A percentile compares a stretch with the other conserved stretches of the same genome.
Conservation (phyloP, 2,329 filamentous ascomycete genomes). For the Penicillium vulpinum region DNA sequence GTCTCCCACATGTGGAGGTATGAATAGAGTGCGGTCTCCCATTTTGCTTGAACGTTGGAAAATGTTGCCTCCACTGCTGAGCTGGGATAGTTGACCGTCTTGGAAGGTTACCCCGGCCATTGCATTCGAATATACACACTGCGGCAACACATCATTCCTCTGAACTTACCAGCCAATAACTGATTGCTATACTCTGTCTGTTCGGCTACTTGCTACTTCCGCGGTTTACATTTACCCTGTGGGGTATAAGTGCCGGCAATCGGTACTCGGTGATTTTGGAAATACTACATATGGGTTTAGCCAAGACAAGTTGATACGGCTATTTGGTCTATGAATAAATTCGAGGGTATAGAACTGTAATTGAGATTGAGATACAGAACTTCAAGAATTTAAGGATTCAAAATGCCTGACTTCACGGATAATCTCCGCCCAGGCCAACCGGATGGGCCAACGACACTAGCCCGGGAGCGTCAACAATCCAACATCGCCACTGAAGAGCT, state of each 20-base stretch:
- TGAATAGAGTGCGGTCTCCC: conserved; percentile 25
- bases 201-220: conserved; percentile 20
- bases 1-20: conserved; percentile 31
- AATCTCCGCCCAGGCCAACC: conserved; percentile 49
- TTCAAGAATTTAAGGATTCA: background rate
- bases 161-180: background rate
- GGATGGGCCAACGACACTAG: conserved; percentile 49
- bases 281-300: background rate
- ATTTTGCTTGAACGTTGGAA: conserved; percentile 6
- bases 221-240: conserved; percentile 15
- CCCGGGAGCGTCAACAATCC: conserved; percentile 48
- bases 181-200: background rate
- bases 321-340: background rate
- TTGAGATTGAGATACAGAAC: background rate
- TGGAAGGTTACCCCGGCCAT: background rate
- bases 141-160: background rate
- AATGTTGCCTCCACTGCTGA: background rate
- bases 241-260: conserved; percentile 14
- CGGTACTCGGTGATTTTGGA: conserved; percentile 22
- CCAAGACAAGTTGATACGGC: conserved; percentile 3
- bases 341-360: background rate
- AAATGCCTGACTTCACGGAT: conserved; percentile 53
- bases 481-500: conserved; percentile 47
- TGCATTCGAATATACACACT: background rate
- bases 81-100: background rate